phyloP scores from a whole-genome alignment of 192 early-diverging fungal genomes.

The Bifiguratus adelaidae region DNA sequence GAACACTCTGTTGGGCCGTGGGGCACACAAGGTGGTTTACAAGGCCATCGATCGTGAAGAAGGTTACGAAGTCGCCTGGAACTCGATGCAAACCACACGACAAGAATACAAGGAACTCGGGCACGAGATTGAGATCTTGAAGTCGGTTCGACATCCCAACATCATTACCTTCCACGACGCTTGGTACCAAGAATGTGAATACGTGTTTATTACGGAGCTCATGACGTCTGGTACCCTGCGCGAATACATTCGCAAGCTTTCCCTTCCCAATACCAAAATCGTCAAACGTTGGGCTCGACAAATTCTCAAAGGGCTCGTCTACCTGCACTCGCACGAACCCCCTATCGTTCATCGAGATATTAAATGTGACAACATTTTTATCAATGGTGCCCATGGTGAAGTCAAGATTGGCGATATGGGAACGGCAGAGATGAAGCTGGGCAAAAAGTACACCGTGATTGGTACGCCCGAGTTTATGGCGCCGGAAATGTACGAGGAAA shows the following conservation, averaged over 20 bases:
- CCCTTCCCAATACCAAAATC: constrained; percentile 61
- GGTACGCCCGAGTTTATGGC: constrained; percentile 81
- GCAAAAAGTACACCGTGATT: constrained; percentile 72
- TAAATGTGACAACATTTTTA: constrained; percentile 81
- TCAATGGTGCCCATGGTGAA: constrained; percentile 75
- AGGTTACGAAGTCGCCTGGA: constrained; percentile 88
- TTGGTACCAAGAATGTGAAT: constrained; percentile 65
- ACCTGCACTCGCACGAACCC: constrained; percentile 66
- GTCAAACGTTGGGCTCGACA: constrained; percentile 76
- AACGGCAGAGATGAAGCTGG: constrained; percentile 69
- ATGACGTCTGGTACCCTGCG: constrained; percentile 80
- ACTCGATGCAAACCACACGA: constrained; percentile 67
- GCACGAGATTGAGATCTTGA: constrained; percentile 70
- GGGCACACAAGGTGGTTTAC: constrained; percentile 83
- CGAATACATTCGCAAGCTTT: constrained; percentile 66
- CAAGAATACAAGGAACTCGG: constrained; percentile 60
- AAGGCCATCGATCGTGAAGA: constrained; percentile 82
- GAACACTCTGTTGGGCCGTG: constrained; percentile 60
- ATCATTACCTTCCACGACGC: constrained; percentile 74
- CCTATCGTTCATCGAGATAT: constrained; percentile 78
- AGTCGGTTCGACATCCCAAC: constrained; percentile 69
- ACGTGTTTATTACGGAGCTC: constrained; percentile 74
- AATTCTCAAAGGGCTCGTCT: constrained; percentile 66
- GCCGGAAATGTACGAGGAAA: constrained; percentile 80
- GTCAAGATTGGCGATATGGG: constrained; percentile 83